Evolutionary conservation across 306 rosid species (phyloP), one percentile per base, ranked within the genome.

Genomic region (Prunus salicina): DNA sequence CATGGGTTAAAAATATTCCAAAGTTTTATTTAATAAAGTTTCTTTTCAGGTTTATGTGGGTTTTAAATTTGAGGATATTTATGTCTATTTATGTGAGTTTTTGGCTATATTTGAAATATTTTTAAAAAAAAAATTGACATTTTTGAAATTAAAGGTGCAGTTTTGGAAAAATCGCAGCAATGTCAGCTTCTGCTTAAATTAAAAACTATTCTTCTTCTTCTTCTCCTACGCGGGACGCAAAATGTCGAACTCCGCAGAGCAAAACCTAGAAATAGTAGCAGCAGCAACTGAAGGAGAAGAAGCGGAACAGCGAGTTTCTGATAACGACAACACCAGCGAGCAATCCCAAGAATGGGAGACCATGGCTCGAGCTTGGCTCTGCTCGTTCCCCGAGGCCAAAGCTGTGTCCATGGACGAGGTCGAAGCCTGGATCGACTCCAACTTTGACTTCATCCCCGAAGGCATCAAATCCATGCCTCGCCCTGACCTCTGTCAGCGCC

Each of bases 281-380:
- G 57, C 14, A 20, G 70, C 72, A 43, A 60, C 75, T 0, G 69
- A 68, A 57, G 69, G 25, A 14, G 81, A 51, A 5, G 78, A 61
- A 50, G 87, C 22, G 8, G 79, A 52, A 3, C 85, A 58, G 69
- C 72, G 66, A 3, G 52, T 52, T 69, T 51, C 84, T 11, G 91
- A 89, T 18, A 81, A 76, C 19, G 76, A 72, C 38, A 86, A 80
- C 75, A 80, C 77, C 50, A 76, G 77, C 30, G 91, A 89, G 22
- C 89, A 76, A n/a, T 84, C 90, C 16, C 80, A 86, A 50, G 99
- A 92, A 83, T 92, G 97, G 96, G 99, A 87, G 60, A 91, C 89
- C 13, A 95, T 95, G 99, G 99, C 99, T 16, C 93, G 89, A 19
- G 97, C 99, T 32, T 95, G 99, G 99, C 85, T 92, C 50, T 74